phyloP scores from a whole-genome alignment of 139 green algal species.

The Chlorella sp. region DNA sequence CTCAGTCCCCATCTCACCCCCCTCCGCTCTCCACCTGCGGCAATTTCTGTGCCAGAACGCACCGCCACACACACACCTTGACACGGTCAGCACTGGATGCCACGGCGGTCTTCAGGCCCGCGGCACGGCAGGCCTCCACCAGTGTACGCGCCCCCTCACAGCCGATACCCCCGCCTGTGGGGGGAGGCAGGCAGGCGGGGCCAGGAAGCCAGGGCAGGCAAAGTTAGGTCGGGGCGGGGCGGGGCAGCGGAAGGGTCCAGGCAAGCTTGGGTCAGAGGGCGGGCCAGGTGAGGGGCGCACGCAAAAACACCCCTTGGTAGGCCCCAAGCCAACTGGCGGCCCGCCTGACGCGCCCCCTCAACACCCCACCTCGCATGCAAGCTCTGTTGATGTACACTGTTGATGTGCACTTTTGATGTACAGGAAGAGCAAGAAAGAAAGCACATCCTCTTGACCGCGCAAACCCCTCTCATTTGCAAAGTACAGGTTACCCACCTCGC shows the following conservation, averaged over 20 bases:
- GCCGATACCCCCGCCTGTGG: slow-evolving; percentile 52
- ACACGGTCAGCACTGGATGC: slow-evolving; percentile 77
- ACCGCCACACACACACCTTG: slow-evolving; percentile 57
- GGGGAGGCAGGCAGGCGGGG: neutral
- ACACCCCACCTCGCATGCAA: neutral
- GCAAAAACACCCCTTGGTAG: no score
- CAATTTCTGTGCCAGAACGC: no score
- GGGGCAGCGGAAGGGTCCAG: no score
- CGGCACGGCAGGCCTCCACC: slow-evolving; percentile 58
- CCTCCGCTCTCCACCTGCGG: no score
- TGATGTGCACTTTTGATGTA: no score
- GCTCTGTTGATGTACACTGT: no score
- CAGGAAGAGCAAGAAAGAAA: no score
- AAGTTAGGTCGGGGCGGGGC: neutral
- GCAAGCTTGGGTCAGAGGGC: no score
- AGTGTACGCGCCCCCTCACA: slow-evolving; percentile 64
- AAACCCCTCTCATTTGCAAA: no score
- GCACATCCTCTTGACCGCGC: no score
- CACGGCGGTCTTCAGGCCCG: slow-evolving; percentile 70
- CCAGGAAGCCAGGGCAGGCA: neutral
- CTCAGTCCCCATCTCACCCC: no score
- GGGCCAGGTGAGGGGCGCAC: neutral
- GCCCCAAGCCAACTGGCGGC: neutral
- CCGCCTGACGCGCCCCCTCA: neutral
- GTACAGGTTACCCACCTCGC: no score